Evolutionary conservation across 352 stramenopile genomes (phyloP).

Genomic region (Phytophthora chlamydospora): DNA sequence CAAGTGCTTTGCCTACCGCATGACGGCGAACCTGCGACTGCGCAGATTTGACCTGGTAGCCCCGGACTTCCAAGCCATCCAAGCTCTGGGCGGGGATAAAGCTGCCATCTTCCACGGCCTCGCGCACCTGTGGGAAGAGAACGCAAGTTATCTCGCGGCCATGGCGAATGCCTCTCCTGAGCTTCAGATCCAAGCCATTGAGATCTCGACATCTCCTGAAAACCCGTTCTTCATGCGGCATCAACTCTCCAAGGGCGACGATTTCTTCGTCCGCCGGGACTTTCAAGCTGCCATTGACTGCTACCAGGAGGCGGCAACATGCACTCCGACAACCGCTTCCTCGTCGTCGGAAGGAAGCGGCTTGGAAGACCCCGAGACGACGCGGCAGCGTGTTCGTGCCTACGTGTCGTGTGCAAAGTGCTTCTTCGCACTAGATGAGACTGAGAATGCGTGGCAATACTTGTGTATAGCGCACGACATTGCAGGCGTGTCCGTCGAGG

Average conservation of each 20-base stretch:
- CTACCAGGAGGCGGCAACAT: conserved; percentile 56
- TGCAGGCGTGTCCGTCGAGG: conserved; percentile 36
- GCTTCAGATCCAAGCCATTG: conserved; percentile 41
- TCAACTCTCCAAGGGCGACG: conserved; percentile 59
- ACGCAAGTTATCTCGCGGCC: conserved; percentile 52
- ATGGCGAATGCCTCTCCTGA: conserved; percentile 38
- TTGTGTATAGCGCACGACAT: conserved; percentile 50
- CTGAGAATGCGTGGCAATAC: conserved; percentile 50
- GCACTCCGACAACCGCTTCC: conserved; percentile 20
- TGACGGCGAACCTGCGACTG: conserved; percentile 73
- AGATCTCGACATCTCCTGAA: conserved; percentile 36
- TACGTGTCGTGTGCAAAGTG: conserved; percentile 67
- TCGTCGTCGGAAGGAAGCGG: conserved; percentile 18
- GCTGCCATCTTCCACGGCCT: conserved; percentile 78
- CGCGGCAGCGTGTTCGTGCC: conserved; percentile 45
- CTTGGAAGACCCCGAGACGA: conserved; percentile 45
- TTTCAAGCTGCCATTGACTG: conserved; percentile 56
- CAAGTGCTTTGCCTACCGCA: conserved; percentile 77
- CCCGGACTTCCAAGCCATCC: conserved; percentile 58
- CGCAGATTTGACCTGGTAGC: conserved; percentile 56
- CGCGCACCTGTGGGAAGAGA: conserved; percentile 73
- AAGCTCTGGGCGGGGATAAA: conserved; percentile 68
- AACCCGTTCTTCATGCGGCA: conserved; percentile 66
- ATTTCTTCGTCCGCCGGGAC: conserved; percentile 66
- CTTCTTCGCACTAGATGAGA: conserved; percentile 60